A percentile compares a stretch with the other conserved stretches of the same genome.
Evolutionary conservation across 176 grass and related monocot genomes (phyloP).

Genomic region (Melocanna baccifera): DNA sequence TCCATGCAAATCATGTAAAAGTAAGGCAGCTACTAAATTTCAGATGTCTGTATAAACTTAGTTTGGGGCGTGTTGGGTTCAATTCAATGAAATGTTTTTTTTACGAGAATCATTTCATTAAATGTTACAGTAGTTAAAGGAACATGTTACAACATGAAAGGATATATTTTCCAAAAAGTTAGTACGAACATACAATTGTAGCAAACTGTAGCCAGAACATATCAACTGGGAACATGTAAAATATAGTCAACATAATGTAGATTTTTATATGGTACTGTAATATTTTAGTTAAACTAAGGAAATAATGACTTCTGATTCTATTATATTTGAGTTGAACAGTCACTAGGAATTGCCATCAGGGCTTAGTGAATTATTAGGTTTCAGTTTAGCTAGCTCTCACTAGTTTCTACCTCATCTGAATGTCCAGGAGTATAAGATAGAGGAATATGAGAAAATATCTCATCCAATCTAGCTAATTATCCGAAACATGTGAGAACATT

Average conservation of each 20-base stretch:
- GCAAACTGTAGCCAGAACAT: not conserved
- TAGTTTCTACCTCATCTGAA: constrained; percentile 1
- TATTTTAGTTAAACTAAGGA: constrained; percentile 1
- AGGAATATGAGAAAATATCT: not conserved
- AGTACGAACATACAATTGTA: not conserved
- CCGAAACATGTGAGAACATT: not conserved
- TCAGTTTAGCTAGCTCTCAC: not conserved
- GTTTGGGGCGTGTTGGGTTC: not conserved
- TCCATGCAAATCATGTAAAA: not conserved
- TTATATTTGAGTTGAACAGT: not conserved
- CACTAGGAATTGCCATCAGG: not conserved
- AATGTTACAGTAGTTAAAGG: not conserved
- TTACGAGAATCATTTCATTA: not conserved
- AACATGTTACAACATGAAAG: not conserved
- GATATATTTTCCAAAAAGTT: not conserved
- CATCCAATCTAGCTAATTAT: constrained; percentile 10
- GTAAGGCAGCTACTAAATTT: not conserved
- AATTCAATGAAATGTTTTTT: not conserved
- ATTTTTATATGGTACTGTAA: constrained; percentile 16
- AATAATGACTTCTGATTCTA: not conserved
- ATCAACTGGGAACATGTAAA: not conserved
- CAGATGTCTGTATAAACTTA: constrained; percentile 9
- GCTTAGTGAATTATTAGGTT: not conserved
- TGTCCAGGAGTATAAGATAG: not conserved
- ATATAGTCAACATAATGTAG: not conserved